Conservation (phyloP, 2,329 filamentous ascomycete species). For the Alternaria sp. region DNA sequence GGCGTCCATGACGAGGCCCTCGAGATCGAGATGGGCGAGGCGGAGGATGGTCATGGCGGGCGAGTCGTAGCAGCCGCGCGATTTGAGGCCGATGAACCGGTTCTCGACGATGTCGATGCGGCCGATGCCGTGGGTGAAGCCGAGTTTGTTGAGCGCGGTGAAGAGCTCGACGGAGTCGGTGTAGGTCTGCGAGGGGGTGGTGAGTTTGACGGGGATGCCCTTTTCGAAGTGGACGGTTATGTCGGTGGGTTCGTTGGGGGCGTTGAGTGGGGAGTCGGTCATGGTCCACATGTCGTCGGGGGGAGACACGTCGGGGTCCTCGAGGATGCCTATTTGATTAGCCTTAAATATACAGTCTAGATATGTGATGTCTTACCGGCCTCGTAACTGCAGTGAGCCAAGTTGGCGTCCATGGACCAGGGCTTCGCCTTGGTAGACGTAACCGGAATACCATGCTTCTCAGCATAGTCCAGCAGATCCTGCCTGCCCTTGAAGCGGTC, state of each 20-base stretch:
- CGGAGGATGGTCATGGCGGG: constrained; percentile 56
- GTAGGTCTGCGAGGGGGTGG: constrained; percentile 63
- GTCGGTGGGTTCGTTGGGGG: constrained; percentile 73
- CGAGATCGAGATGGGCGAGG: constrained; percentile 65
- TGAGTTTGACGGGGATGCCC: constrained; percentile 74
- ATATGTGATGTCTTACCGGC: constrained; percentile 57
- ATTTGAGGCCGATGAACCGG: constrained; percentile 81
- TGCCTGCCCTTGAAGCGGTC: constrained; percentile 73
- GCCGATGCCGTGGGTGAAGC: constrained; percentile 74
- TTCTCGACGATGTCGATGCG: constrained; percentile 85
- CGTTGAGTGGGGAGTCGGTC: constrained; percentile 70
- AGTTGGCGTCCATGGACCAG: constrained; percentile 64
- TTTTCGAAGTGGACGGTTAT: constrained; percentile 76
- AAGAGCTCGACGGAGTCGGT: constrained; percentile 77
- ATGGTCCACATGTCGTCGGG: constrained; percentile 83
- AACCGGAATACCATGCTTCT: constrained; percentile 71
- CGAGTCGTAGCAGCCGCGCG: constrained; percentile 77
- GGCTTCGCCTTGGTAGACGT: constrained; percentile 74
- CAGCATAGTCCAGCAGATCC: constrained; percentile 75
- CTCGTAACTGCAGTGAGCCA: constrained; percentile 82
- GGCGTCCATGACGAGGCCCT: constrained; percentile 71
- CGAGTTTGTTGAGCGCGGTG: constrained; percentile 73
- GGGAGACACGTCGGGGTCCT: constrained; percentile 68
- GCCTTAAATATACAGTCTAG: neutral
- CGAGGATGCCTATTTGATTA: constrained; percentile 59